Base-by-base conservation (phyloP, 148 eudicot species). In the Bassia scoparia region DNA sequence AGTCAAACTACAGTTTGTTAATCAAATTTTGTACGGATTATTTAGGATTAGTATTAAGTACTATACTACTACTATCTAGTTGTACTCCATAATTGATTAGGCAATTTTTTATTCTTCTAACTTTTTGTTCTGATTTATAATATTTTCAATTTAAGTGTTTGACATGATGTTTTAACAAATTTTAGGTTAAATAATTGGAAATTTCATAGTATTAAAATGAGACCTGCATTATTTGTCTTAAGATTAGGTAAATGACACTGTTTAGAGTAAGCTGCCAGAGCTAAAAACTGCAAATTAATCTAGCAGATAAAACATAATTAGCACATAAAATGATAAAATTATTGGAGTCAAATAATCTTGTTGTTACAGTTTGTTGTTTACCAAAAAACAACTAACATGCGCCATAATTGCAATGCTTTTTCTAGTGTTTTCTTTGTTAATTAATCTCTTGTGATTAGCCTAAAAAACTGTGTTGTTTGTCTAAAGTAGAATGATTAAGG, bases 381-480 rank as follows among this genome's bases (percentile, higher is more conserved):
- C 56, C 50, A 65, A 26, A 21, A 75, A 14, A 43, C 33, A 58
- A 70, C 63, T 48, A 76, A 71, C 79, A 76, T 80, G 79, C 73
- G 63, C 44, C 13, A 77, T 75, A 75, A 72, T 82, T 38, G 68
- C 71, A 70, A 9, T 75, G 34, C 77, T 61, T 71, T 41, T 5
- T 1, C 12, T 56, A 71, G 59, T 59, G 20, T 76, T 61, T 53
- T 68, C 50, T 60, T 70, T 78, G 61, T 67, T 78, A 34, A 69
- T 67, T 78, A 34, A 69, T 29, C 43, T 54, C 43, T 56, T 67
- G 58, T 41, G 49, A 73, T 53, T 24, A 46, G 46, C 72, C 73
- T 76, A 46, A 69, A 76, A 73, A 75, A 26, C 59, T 31, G 85
- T 83, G 85, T 64, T 16, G 61, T 55, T 79, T 41, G 77, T 79